Conservation (phyloP, 164 flowering plant species). For the Aristolochia contorta region DNA sequence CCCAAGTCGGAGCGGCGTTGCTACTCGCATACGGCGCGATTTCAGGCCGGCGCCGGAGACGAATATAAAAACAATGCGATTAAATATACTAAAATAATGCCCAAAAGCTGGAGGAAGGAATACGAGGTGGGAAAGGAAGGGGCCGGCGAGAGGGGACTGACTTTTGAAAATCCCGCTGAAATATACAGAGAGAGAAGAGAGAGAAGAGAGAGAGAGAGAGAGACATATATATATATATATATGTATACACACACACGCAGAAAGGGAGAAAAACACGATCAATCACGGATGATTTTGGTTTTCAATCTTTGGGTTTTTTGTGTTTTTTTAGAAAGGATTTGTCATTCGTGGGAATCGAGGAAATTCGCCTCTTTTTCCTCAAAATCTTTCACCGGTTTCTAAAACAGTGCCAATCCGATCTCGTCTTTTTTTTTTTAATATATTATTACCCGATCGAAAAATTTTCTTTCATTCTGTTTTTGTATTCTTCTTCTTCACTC, state of each 20-base stretch:
- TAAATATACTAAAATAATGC: neutral
- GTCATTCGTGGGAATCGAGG: conserved; percentile 3
- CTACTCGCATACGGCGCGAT: conserved; percentile 12
- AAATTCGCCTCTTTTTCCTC: conserved; percentile 10
- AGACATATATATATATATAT: too few relatives aligned
- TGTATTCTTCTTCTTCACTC: neutral
- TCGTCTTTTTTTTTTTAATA: neutral
- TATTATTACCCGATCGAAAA: too few relatives aligned
- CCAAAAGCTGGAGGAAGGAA: neutral
- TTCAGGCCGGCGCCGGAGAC: conserved; percentile 10
- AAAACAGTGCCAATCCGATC: too few relatives aligned
- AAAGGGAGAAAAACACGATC: neutral
- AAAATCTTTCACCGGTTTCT: neutral
- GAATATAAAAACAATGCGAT: neutral
- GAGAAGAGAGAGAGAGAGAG: too few relatives aligned
- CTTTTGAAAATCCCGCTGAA: conserved; percentile 2
- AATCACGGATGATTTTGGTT: neutral
- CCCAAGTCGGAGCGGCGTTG: neutral
- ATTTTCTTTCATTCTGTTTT: neutral
- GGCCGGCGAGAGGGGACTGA: neutral
- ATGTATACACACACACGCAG: too few relatives aligned
- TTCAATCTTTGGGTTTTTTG: neutral
- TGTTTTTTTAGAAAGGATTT: too few relatives aligned
- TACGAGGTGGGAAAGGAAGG: neutral
- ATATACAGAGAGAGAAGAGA: neutral